Conservation (phyloP, 768 basidiomycete genomes). For the Tricholoma flavovirens region DNA sequence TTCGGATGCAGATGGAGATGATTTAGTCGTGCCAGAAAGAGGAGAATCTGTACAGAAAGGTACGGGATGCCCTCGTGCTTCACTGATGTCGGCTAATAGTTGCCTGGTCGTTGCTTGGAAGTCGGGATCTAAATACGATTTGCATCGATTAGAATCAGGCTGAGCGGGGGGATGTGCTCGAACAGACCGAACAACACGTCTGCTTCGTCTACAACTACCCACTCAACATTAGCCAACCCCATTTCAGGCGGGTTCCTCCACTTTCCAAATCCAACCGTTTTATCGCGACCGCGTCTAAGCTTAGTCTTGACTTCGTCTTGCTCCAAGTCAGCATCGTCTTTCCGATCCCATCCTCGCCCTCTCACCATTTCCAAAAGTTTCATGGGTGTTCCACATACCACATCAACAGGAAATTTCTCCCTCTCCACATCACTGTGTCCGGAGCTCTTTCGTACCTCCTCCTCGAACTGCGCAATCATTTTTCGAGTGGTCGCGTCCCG, state of each 20-base stretch:
- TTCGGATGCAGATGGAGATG: slow-evolving; percentile 9
- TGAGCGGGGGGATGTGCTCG: not conserved
- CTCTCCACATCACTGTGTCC: slow-evolving; percentile 15
- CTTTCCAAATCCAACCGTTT: slow-evolving; percentile 32
- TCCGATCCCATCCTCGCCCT: slow-evolving; percentile 47
- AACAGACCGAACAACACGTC: slow-evolving; percentile 82
- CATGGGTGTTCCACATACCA: slow-evolving; percentile 59
- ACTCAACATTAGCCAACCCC: slow-evolving; percentile 68
- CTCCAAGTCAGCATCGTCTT: slow-evolving; percentile 18
- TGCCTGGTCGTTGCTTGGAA: slow-evolving; percentile 70
- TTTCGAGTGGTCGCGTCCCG: slow-evolving; percentile 40
- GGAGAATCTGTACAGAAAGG: slow-evolving; percentile 21
- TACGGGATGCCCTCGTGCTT: slow-evolving; percentile 49
- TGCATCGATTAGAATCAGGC: not conserved
- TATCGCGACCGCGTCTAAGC: slow-evolving; percentile 30
- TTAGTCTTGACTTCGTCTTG: slow-evolving; percentile 20
- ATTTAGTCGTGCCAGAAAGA: slow-evolving; percentile 11
- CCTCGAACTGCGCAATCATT: slow-evolving; percentile 36
- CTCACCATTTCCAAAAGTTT: slow-evolving; percentile 56
- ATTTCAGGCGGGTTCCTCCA: slow-evolving; percentile 47
- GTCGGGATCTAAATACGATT: slow-evolving; percentile 56
- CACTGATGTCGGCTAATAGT: slow-evolving; percentile 65
- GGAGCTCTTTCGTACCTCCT: slow-evolving; percentile 10
- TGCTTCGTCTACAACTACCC: slow-evolving; percentile 89
- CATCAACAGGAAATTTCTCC: slow-evolving; percentile 33